Conservation (phyloP, 768 basidiomycete species). For the Serpula lacrymans region DNA sequence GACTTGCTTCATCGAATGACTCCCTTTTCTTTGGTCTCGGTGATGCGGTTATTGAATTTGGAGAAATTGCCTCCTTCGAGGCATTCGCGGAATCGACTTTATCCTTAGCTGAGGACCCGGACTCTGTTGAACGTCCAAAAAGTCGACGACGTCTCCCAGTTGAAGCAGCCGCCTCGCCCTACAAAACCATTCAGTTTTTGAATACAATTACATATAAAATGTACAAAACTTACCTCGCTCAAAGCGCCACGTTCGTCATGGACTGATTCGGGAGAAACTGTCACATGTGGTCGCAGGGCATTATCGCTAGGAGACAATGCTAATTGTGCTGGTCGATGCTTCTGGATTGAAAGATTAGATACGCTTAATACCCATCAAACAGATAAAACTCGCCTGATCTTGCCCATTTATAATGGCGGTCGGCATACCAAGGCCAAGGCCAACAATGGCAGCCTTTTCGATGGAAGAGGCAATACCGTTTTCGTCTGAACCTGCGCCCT, state of each 20-base stretch:
- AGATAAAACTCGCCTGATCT: conserved; percentile 6
- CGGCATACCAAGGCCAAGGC: conserved; percentile 21
- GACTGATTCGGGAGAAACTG: conserved; percentile 27
- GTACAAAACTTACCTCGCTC: conserved; percentile 69
- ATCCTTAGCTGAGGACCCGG: conserved; percentile 27
- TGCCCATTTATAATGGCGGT: conserved; percentile 16
- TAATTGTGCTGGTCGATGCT: conserved; percentile 49
- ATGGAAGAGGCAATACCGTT: conserved; percentile 13
- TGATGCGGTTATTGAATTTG: conserved; percentile 16
- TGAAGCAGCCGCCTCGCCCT: conserved; percentile 50
- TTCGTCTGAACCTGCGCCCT: conserved; percentile 18
- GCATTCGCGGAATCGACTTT: conserved; percentile 22
- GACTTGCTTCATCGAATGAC: conserved; percentile 20
- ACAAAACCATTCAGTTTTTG: conserved; percentile 5
- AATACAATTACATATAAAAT: conserved; percentile 5
- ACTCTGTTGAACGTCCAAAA: conserved; percentile 56
- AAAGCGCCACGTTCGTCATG: conserved; percentile 49
- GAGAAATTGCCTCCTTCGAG: conserved; percentile 21
- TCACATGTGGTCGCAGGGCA: conserved; percentile 38
- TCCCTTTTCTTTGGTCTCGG: conserved; percentile 17
- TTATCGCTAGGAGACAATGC: conserved; percentile 61
- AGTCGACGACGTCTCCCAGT: conserved; percentile 44
- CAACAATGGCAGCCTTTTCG: conserved; percentile 19
- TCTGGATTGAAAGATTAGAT: conserved; percentile 19
- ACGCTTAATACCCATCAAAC: not conserved